Evolutionary conservation across 1,284 basidiomycete species (phyloP).

Genomic region (Meira nashicola): DNA sequence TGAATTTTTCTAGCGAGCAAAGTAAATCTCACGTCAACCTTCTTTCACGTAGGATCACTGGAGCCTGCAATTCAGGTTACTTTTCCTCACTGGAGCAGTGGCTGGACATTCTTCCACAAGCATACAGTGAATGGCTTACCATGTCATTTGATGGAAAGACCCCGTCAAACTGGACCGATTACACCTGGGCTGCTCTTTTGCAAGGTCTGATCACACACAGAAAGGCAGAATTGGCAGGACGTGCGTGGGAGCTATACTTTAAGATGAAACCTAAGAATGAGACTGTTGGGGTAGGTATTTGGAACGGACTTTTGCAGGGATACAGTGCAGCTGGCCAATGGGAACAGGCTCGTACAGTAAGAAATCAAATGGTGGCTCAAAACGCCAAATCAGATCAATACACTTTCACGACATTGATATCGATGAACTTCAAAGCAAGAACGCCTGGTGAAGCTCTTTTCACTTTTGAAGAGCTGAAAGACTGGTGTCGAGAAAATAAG

Average conservation of each 20-base stretch:
- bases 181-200: neutral
- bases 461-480: constrained; percentile 20
- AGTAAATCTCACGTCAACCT: neutral
- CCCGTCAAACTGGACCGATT: neutral
- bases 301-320: constrained; percentile 41
- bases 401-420: constrained; percentile 45
- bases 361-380: neutral
- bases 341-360: constrained; percentile 18
- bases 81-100: neutral
- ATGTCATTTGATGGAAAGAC: neutral
- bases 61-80: no score
- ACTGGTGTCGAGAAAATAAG: neutral
- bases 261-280: neutral
- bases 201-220: constrained; percentile 19
- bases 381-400: constrained; percentile 20
- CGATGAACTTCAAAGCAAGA: constrained; percentile 22
- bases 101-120: neutral
- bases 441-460: constrained; percentile 23
- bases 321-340: constrained; percentile 33
- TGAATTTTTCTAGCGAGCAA: neutral
- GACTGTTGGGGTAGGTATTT: neutral
- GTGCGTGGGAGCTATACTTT: constrained; percentile 28
- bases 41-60: neutral
- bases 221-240: constrained; percentile 27
- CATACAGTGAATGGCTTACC: constrained; percentile 2